A percentile compares a stretch with the other conserved stretches of the same genome.
phyloP scores from a whole-genome alignment of 2,329 filamentous ascomycete species.

The Metarhizium humberi region DNA sequence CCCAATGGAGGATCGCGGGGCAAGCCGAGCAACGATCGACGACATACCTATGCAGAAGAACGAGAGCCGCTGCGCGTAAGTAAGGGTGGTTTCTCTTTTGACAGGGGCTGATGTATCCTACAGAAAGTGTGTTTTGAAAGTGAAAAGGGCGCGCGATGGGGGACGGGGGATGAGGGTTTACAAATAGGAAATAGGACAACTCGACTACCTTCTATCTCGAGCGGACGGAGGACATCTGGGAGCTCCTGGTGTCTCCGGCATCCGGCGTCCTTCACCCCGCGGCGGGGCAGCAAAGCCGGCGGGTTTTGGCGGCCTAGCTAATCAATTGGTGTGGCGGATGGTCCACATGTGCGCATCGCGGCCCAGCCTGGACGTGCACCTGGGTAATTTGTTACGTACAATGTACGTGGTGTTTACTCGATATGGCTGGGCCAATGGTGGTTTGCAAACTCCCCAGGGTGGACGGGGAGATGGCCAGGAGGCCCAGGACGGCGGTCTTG shows the following conservation, averaged over 20 bases:
- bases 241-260: background rate
- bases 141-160: background rate
- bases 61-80: background rate
- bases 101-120: background rate
- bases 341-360: background rate
- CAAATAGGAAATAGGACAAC: background rate
- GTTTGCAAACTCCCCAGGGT: background rate
- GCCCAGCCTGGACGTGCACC: background rate
- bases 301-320: constrained; percentile 4
- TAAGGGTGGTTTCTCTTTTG: background rate
- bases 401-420: background rate
- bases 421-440: background rate
- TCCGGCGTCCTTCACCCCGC: constrained; percentile 3
- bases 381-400: constrained; percentile 3
- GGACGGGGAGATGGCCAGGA: no score
- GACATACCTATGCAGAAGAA: constrained; percentile 16
- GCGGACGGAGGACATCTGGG: background rate
- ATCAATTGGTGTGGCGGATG: background rate
- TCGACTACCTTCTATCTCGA: background rate
- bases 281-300: constrained; percentile 3
- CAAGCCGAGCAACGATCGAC: constrained; percentile 10
- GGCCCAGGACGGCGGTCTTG: background rate
- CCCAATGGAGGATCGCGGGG: constrained; percentile 6
- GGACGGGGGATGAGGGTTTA: background rate
- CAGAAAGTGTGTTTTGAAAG: background rate